These are phyloP conservation scores for Boletus calvinii DNA, from an alignment of 1,284 basidiomycete species.

Conservation along the genomic window DNA sequence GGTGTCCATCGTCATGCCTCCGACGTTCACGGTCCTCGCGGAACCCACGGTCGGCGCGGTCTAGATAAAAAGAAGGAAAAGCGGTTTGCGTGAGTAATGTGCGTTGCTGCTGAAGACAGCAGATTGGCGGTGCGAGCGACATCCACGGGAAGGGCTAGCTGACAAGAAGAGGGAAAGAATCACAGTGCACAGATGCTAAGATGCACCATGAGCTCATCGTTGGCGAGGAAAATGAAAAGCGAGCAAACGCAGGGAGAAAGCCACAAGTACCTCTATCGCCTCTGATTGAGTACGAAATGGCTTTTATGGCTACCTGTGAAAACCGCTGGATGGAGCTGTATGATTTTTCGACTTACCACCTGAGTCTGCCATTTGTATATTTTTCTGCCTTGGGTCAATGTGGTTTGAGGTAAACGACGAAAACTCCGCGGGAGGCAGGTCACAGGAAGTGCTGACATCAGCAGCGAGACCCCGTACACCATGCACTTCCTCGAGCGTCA, in stretches of 20 bases:
- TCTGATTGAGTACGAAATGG: slow-evolving; percentile 32
- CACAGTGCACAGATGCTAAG: slow-evolving; percentile 53
- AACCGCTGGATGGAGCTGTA: slow-evolving; percentile 15
- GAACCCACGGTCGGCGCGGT: slow-evolving; percentile 48
- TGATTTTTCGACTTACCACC: slow-evolving; percentile 29
- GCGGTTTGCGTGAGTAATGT: slow-evolving; percentile 49
- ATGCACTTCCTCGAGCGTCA: neutral
- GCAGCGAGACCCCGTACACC: slow-evolving; percentile 25
- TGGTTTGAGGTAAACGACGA: slow-evolving; percentile 28
- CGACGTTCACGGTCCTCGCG: slow-evolving; percentile 55
- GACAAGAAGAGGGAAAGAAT: slow-evolving; percentile 52
- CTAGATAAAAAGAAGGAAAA: slow-evolving; percentile 44
- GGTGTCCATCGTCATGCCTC: slow-evolving; percentile 52
- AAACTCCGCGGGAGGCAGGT: slow-evolving; percentile 20
- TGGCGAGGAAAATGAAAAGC: slow-evolving; percentile 22
- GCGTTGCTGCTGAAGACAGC: slow-evolving; percentile 40
- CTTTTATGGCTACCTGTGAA: slow-evolving; percentile 33
- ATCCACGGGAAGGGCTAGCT: slow-evolving; percentile 49
- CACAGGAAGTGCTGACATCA: slow-evolving; percentile 29
- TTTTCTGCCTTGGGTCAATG: slow-evolving; percentile 20
- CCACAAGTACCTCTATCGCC: slow-evolving; percentile 39
- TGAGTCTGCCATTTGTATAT: slow-evolving; percentile 44
- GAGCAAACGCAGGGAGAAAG: slow-evolving; percentile 23
- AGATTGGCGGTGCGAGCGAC: slow-evolving; percentile 38
- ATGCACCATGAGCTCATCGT: slow-evolving; percentile 63